Evolutionary conservation across 2,329 filamentous ascomycete species (phyloP), one percentile per base, ranked within the genome.

Genomic region (Sclerotinia trifoliorum): DNA sequence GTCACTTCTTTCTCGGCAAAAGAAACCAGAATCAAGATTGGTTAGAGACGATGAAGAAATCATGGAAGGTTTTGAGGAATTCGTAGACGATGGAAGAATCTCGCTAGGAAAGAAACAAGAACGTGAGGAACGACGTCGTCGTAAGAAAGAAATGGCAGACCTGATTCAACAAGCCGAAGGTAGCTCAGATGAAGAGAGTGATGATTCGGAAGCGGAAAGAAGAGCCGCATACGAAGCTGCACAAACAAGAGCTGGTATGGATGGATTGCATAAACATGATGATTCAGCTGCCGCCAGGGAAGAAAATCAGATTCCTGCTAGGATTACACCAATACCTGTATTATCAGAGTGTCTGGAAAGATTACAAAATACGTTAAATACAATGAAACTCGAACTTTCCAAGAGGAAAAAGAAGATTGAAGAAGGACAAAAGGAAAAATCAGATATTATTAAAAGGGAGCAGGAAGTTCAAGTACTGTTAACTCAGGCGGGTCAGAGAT

Each of bases 51-150:
- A 98, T 74, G 94, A 98, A 77, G 93, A 98, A 75, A 85, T 97
- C 0, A 92, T 91, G 49, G 95, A 98, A 80, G 94, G 93, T 0
- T 98, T 96, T 74, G 94, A 98, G 70, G 90, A 94, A 66, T 97
- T 92, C 74, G 92, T 95, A 11, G 91, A 95, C 52, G 92, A 97
- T 76, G 93, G 91, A 11, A 87, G 87, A 10, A 86, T 97, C 13
- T 86, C 91, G 1, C 83, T 97, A 0, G 92, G 93, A 46, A 88
- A 85, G 70, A 91, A 90, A 70, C 93, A 93, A 0, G 92, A 95
- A 79, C 87, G 86, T 26, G 91, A 93, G 73, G 89, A 86, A 0
- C 82, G 85, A 61, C 84, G 83, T 65, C 85, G 84, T 56, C 86
- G 91, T 42, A 87, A 91, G 42, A 86, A 88, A 68, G 88, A 93